phyloP scores from a whole-genome alignment of 441 rosid species.

The Populus hybrid region DNA sequence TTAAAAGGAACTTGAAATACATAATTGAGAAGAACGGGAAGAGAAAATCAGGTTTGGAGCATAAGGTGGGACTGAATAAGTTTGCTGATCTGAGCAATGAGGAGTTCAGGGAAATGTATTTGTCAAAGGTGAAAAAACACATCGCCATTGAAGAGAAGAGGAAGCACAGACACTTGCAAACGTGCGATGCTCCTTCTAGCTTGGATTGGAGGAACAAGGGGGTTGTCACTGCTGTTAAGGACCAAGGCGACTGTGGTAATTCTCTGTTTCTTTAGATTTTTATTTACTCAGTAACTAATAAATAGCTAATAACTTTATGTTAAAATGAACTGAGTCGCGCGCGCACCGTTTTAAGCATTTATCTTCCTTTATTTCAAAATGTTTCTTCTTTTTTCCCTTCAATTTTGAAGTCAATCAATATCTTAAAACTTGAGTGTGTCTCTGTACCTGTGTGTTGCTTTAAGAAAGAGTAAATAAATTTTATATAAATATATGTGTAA shows the following conservation, averaged over 20 bases:
- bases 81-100: slow-evolving; percentile 71
- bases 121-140: slow-evolving; percentile 52
- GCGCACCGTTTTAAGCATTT: not conserved
- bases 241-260: slow-evolving; percentile 63
- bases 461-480: too few relatives aligned
- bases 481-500: too few relatives aligned
- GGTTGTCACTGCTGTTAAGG: slow-evolving; percentile 49
- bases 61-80: slow-evolving; percentile 51
- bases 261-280: not conserved
- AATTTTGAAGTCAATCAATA: not conserved
- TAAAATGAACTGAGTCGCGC: too few relatives aligned
- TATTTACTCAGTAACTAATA: too few relatives aligned
- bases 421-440: too few relatives aligned
- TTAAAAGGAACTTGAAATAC: slow-evolving; percentile 48
- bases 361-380: not conserved
- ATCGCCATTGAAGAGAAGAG: slow-evolving; percentile 7
- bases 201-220: slow-evolving; percentile 70
- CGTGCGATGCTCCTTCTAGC: slow-evolving; percentile 46
- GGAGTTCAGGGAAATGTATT: slow-evolving; percentile 43
- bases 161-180: slow-evolving; percentile 14
- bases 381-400: not conserved
- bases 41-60: slow-evolving; percentile 15
- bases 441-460: too few relatives aligned
- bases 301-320: too few relatives aligned
- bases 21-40: slow-evolving; percentile 36